phyloP scores from a whole-genome alignment of 306 rosid genomes.

The Hippophae gyantsensis region DNA sequence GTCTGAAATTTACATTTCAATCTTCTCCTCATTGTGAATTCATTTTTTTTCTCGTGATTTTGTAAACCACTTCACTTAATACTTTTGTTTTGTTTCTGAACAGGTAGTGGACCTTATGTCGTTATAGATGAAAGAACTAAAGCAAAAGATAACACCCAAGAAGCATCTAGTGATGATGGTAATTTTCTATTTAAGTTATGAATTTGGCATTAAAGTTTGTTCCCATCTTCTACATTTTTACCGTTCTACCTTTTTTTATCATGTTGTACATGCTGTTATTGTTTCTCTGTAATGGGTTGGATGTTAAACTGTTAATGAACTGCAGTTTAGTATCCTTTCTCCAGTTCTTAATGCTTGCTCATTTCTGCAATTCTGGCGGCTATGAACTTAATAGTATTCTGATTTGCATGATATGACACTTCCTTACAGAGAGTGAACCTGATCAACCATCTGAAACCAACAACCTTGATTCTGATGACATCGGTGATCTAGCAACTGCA shows the following conservation, averaged over 20 bases:
- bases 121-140: conserved; percentile 81
- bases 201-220: conserved; percentile 1
- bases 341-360: conserved; percentile 1
- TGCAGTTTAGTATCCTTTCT: background rate
- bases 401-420: conserved; percentile 21
- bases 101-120: conserved; percentile 85
- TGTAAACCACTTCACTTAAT: conserved; percentile 2
- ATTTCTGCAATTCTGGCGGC: conserved; percentile 14
- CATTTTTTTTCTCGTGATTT: conserved; percentile 2
- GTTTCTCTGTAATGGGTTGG: too few relatives aligned
- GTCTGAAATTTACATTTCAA: too few relatives aligned
- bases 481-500: conserved; percentile 36
- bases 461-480: conserved; percentile 25
- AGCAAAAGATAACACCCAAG: conserved; percentile 49
- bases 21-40: background rate
- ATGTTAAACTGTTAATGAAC: too few relatives aligned
- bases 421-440: conserved; percentile 54
- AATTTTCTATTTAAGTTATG: conserved; percentile 16
- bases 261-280: too few relatives aligned
- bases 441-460: conserved; percentile 58
- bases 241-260: background rate
- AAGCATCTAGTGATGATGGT: conserved; percentile 78
- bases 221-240: background rate
- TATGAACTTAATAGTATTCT: conserved; percentile 24
- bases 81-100: conserved; percentile 9